Evolutionary conservation across 2,329 filamentous ascomycete species (phyloP), one percentile per base, ranked within the genome.

Genomic region (Pseudopithomyces chartarum): DNA sequence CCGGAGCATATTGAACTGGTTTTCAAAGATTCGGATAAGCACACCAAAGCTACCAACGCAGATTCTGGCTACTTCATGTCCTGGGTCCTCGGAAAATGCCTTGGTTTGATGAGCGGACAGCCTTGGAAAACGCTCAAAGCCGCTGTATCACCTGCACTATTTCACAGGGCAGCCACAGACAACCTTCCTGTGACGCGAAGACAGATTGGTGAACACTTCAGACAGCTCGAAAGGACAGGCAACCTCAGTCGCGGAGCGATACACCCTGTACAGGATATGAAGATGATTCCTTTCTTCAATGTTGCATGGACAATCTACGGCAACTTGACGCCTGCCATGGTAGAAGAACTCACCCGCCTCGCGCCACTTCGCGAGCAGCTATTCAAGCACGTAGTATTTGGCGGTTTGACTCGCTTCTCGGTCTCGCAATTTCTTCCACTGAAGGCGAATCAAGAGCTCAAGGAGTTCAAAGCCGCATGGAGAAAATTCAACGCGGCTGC

Each of bases 21-120:
- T 6, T 80, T 79, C 59, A 70, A 66, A 42, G 79, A 82, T 58
- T 82, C 80, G 0, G 68, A 80, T 54, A 68, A 65, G 45, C 79
- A 82, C 58, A 44, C 55, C 22, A 81, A 82, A 59, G 79, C 78
- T 2, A 39, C 54, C 2, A 73, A 76, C 56, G 79, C 78, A 54
- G 69, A 81, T 58, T 70, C 75, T 0, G 80, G 79, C 1, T 80
- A 64, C 23, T 44, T 76, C 1, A 60, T 81, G 63, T 63, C 74
- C 32, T 55, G 77, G 42, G 59, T 82, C 0, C 70, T 82, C 0
- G 80, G 80, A 0, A 55, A 73, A 50, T 81, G 80, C 58, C 53
- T 82, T 0, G 79, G 79, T 1, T 64, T 81, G 0, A 61, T 81
- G 45, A 78, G 67, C 33, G 57, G 63, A 1, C 23, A 60, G 1